Base-by-base conservation (phyloP, 1,284 basidiomycete genomes). In the Fomitopsis pinicola region DNA sequence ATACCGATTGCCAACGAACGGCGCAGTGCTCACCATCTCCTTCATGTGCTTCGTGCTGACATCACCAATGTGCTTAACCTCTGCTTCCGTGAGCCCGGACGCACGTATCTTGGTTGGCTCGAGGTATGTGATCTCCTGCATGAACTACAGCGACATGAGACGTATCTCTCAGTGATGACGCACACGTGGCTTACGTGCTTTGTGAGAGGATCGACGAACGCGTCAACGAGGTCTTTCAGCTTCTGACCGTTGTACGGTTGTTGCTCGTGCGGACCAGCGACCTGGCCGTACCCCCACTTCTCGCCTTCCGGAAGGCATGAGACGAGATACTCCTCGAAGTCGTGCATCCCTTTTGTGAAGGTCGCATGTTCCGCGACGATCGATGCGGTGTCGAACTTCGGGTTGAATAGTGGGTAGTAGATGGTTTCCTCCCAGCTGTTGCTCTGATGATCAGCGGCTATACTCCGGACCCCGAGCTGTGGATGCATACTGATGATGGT, bases 101-200 rank as follows among this genome's bases (percentile, higher is more conserved):
- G 62, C 65, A 14, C 58, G 42, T 17, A 64, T 30, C 42, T 64
- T 66, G 26, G 55, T 58, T 2, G 65, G 62, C 42, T 66, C 62
- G 12, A 66, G 58, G 57, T 64, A 64, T 10, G 46, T 59, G 36
- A 66, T 62, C 50, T 66, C 65, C 44, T 66, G 63, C 44, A 60
- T 57, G 22, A 66, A 59, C 63, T 66, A 57, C 9, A 6, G 28
- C 10, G 12, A 15, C n/a, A 33, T 19, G 15, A n/a, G 19, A 4
- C 19, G 9, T n/a, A n/a, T 22, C 28, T 15, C 48, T 14, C 26
- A 35, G 38, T 45, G 19, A 40, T 14, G 22, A 22, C 30, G 1
- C 40, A 36, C 28, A 17, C 26, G 17, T 36, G 5, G 59, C 65
- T 26, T 38, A 66, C 65, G 46, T 66, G 65, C 19, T 42, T 61